Conservation (phyloP, 768 basidiomycete genomes). For the Tylopilus sp. region DNA sequence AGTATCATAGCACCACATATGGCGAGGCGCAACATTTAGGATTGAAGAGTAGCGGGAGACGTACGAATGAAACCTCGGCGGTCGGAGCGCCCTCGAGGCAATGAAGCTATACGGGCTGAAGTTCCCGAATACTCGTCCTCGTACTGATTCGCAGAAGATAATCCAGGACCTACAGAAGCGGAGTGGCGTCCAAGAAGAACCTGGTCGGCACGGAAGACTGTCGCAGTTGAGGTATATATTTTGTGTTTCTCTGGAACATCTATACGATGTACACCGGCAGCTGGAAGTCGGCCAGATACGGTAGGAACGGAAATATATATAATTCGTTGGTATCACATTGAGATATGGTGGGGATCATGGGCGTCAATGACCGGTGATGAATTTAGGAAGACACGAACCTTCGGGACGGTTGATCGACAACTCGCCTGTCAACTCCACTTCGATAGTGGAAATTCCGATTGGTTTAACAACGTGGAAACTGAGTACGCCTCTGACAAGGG, state of each 20-base stretch:
- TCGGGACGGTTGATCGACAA: constrained; percentile 77
- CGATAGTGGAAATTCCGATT: constrained; percentile 81
- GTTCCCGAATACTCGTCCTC: background rate
- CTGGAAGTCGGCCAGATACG: constrained; percentile 19
- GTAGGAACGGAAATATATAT: background rate
- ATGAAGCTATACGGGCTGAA: background rate
- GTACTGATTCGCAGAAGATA: constrained; percentile 1
- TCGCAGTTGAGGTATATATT: constrained; percentile 66
- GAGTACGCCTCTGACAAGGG: constrained; percentile 64
- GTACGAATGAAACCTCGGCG: constrained; percentile 1
- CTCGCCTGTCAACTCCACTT: constrained; percentile 72
- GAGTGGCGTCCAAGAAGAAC: constrained; percentile 27
- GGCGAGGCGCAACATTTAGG: too few species aligned
- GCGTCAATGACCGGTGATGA: background rate
- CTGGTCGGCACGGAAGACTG: constrained; percentile 69
- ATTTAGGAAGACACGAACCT: constrained; percentile 47
- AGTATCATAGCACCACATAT: background rate
- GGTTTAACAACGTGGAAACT: constrained; percentile 69
- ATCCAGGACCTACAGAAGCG: constrained; percentile 24
- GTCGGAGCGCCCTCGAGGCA: constrained; percentile 2
- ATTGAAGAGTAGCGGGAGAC: background rate
- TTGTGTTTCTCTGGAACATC: constrained; percentile 75
- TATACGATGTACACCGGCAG: constrained; percentile 65
- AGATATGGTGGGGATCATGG: background rate
- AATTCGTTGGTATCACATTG: background rate